phyloP scores from a whole-genome alignment of 2,329 filamentous ascomycete genomes.

The Fusarium secorum region DNA sequence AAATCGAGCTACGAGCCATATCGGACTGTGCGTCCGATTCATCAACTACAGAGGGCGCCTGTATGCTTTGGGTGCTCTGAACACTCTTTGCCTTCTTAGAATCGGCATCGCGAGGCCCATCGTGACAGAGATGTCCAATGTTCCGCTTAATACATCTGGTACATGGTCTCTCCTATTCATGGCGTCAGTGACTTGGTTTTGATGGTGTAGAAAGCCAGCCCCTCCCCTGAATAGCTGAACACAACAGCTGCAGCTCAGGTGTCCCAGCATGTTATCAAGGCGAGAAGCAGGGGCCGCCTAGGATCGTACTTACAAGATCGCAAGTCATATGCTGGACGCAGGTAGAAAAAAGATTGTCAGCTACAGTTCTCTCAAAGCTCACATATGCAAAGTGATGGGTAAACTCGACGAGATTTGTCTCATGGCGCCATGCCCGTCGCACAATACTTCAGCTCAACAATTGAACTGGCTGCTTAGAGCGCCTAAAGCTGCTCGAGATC shows the following conservation, averaged over 20 bases:
- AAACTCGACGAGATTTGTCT: slow-evolving; percentile 13
- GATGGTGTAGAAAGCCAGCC: slow-evolving; percentile 22
- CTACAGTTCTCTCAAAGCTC: slow-evolving; percentile 31
- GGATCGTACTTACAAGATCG: slow-evolving; percentile 75
- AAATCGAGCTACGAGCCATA: slow-evolving; percentile 62
- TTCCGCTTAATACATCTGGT: slow-evolving; percentile 97
- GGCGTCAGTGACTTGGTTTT: slow-evolving; percentile 39
- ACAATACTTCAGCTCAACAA: slow-evolving; percentile 23
- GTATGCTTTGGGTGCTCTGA: slow-evolving; percentile 53
- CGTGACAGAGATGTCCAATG: slow-evolving; percentile 97
- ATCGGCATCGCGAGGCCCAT: slow-evolving; percentile 88
- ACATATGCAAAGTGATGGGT: slow-evolving; percentile 19
- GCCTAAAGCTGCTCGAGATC: slow-evolving; percentile 18
- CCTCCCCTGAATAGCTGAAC: slow-evolving; percentile 4
- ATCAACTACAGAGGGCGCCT: slow-evolving; percentile 61
- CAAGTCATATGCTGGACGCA: slow-evolving; percentile 82
- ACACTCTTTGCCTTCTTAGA: slow-evolving; percentile 78
- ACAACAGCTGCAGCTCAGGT: slow-evolving; percentile 19
- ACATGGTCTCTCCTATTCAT: slow-evolving; percentile 85
- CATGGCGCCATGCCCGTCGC: slow-evolving; percentile 24
- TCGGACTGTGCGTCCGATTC: slow-evolving; percentile 65
- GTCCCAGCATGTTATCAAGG: slow-evolving; percentile 12
- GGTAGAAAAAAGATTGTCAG: slow-evolving; percentile 40
- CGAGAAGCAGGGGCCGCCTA: slow-evolving; percentile 36
- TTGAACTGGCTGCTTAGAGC: slow-evolving; percentile 23